Conservation (phyloP, 192 early-diverging fungal genomes). For the Coemansia sp. region DNA sequence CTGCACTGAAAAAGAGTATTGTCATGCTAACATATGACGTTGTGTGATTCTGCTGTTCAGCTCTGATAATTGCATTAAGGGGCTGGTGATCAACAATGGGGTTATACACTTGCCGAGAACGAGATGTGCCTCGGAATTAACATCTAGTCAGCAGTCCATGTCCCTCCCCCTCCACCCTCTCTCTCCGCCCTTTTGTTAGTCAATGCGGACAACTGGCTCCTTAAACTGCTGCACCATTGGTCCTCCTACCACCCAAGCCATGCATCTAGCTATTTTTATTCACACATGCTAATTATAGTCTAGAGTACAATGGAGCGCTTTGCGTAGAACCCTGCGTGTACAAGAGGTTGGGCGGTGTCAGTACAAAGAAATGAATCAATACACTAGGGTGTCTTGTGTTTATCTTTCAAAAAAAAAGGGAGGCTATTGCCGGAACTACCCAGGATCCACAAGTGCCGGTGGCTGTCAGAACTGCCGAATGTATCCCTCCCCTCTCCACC, state of each 20-base stretch:
- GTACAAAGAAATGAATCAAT: neutral
- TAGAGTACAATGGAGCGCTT: neutral
- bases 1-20: too few species aligned
- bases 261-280: neutral
- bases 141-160: neutral
- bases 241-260: neutral
- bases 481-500: neutral
- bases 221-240: neutral
- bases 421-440: neutral
- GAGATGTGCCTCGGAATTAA: constrained; percentile 9
- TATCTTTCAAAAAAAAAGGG: neutral
- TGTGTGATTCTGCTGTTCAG: neutral
- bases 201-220: too few species aligned
- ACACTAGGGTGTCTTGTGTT: neutral
- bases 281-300: neutral
- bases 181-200: too few species aligned
- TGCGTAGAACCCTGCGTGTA: neutral
- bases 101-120: neutral
- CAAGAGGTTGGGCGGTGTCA: neutral
- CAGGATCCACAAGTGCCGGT: constrained; percentile 5
- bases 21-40: too few species aligned
- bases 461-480: neutral
- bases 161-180: neutral
- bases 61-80: constrained; percentile 3
- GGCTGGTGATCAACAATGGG: neutral